Percentiles rank a stretch among this genome's conserved stretches.
Evolutionary conservation across 2,329 filamentous ascomycete species (phyloP).

Genomic region (Verticillium longisporum): DNA sequence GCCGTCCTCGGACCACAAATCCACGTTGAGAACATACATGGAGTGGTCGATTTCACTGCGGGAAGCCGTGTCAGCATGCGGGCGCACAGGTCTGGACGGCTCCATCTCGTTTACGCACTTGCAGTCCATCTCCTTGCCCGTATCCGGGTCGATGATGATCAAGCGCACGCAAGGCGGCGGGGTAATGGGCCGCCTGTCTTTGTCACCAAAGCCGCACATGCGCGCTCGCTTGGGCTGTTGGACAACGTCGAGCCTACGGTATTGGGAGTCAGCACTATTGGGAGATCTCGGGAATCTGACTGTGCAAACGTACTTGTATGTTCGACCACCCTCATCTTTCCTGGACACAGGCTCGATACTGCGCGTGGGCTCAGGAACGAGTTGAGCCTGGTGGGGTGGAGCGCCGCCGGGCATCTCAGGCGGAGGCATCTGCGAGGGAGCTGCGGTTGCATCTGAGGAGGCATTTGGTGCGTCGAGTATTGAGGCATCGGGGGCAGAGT

Average conservation of each 20-base stretch:
- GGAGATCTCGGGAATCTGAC: no score
- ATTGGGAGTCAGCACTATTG: not conserved
- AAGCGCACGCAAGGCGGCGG: constrained; percentile 88
- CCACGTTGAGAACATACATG: constrained; percentile 55
- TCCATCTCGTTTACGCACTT: constrained; percentile 49
- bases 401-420: constrained; percentile 8
- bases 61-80: constrained; percentile 17
- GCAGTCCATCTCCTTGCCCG: constrained; percentile 75
- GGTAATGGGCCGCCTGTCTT: constrained; percentile 94
- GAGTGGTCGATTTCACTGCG: constrained; percentile 50
- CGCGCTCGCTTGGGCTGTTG: constrained; percentile 90
- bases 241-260: constrained; percentile 62
- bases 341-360: constrained; percentile 1
- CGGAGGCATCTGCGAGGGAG: constrained; percentile 3
- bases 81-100: not conserved
- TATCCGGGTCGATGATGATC: constrained; percentile 66
- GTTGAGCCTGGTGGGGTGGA: constrained; percentile 2
- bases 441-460: not conserved
- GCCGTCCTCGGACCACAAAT: constrained; percentile 61
- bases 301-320: not conserved
- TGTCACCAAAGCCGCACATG: constrained; percentile 99
- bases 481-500: constrained; percentile 10
- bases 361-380: not conserved
- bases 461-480: constrained; percentile 1
- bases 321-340: not conserved